Base-by-base conservation (phyloP, 2,329 filamentous ascomycete species). In the Fusarium sp. region DNA sequence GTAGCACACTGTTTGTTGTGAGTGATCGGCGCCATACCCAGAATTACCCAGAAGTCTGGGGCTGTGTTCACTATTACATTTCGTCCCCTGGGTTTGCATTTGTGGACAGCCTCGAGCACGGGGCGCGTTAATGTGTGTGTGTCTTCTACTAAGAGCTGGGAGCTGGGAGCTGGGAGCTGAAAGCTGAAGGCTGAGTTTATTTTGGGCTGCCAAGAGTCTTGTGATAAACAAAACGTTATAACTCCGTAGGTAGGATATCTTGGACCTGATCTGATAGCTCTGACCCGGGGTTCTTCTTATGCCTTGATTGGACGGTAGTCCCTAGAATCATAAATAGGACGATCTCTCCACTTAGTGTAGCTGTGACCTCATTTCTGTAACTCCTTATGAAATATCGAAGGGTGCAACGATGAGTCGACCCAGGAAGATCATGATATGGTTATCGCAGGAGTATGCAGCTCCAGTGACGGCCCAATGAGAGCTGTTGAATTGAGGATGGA, bases 271-370 rank as follows among this genome's bases (percentile, higher is more conserved):
- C 30, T 33, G 30, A 33, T 15, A 15, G 30, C 6, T 14, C 30
- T 33, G 30, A 33, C 9, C 35, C 10, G 17, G 28, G 26, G 20
- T 39, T 19, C 15, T 51, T 19, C 15, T 48, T 14, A 7, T 33
- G 5, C 28, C 43, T 39, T 68, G 65, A 66, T 62, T 67, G 43
- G 56, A 46, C 20, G 35, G 28, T 45, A 7, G 9, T 33, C 28
- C 30, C 26, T 14, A 15, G 24, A 24, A 8, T 24, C 24, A 24
- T 24, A n/a, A 44, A 37, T 37, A 8, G 35, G 17, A 37, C 35
- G 17, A 8, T n/a, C 35, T 37, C 35, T 44, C 44, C 37, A 50
- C 48, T 53, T 57, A 22, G 24, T 19, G 19, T 28, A 20, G 17
- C 28, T 11, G 24, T 50, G 22, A 14, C n/a, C 30, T 37, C 44